Evolutionary conservation across 2,329 filamentous ascomycete genomes (phyloP).

Genomic region (Claviceps monticola): DNA sequence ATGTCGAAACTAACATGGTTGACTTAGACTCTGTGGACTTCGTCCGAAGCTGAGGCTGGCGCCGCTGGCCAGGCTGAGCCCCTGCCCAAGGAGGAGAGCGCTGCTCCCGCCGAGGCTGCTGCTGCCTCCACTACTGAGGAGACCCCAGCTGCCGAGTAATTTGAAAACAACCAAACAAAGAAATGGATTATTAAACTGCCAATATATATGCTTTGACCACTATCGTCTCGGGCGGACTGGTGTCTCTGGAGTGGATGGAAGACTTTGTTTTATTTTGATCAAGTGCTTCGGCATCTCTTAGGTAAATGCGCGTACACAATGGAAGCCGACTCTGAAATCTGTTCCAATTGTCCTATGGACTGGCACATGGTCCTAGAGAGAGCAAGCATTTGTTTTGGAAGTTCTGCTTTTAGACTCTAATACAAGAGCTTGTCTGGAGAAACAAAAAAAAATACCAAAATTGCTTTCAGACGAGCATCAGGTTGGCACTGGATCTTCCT

Average conservation of each 20-base stretch:
- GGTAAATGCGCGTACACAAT: constrained; percentile 28
- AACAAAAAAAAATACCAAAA: constrained; percentile 38
- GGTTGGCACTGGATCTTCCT: not conserved
- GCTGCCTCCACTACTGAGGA: constrained; percentile 46
- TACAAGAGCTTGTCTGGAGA: constrained; percentile 41
- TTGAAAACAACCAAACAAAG: constrained; percentile 8
- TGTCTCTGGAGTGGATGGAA: constrained; percentile 52
- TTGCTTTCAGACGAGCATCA: constrained; percentile 21
- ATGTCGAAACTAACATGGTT: not conserved
- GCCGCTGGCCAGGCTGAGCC: constrained; percentile 37
- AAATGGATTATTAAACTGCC: constrained; percentile 13
- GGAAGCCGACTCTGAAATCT: constrained; percentile 21
- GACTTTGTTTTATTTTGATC: constrained; percentile 41
- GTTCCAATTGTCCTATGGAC: constrained; percentile 24
- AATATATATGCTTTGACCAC: constrained; percentile 16
- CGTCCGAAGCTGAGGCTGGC: constrained; percentile 82
- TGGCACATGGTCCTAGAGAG: constrained; percentile 23
- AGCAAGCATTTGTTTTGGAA: constrained; percentile 32
- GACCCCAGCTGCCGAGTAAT: constrained; percentile 53
- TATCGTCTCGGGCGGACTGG: constrained; percentile 36
- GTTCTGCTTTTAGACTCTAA: constrained; percentile 42
- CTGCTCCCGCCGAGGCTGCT: constrained; percentile 43
- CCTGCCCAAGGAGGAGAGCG: constrained; percentile 27
- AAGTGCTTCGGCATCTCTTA: constrained; percentile 34
- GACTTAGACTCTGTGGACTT: constrained; percentile 89